Base-by-base conservation (phyloP, 2,329 filamentous ascomycete genomes). In the Nannizziopsis barbatae region DNA sequence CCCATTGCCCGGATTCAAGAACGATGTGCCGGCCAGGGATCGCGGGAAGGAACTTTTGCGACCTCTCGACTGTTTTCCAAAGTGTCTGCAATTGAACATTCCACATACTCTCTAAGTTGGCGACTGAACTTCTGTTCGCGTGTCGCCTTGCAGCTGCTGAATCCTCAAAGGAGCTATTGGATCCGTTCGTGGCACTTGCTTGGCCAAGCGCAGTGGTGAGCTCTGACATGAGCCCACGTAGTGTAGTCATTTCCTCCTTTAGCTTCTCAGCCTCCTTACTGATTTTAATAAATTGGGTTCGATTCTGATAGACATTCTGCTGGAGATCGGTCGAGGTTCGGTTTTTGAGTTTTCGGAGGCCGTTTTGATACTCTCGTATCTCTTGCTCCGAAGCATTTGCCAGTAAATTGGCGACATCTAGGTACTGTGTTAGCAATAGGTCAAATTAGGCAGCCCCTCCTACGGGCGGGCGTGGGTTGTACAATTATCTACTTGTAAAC, bases 221-320 rank as follows among this genome's bases (percentile, higher is more conserved):
- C 56, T 98, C 92, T 2, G 87, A 82, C 83, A 98, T 95, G 45
- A 96, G 75, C 55, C 86, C 86, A 39, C 86, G 80, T 30, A 98
- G 76, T 5, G 86, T 86, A 45, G 86, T 80, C 92, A 98, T 96
- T 65, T 98, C 92, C 48, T 80, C 80, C 69, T 96, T 96, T 50
- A 98, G 79, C 70, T 95, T 95, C 68, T 98, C 92, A 1, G 93
- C 92, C 70, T 98, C 92, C 68, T 96, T 95, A 64, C 89, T 95
- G 66, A 98, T 96, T 67, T 94, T 94, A 73, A 98, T 96, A 62
- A 98, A 98, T 61, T 96, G 92, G 0, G 87, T 94, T 42, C 92
- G 81, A 66, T 98, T 98, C 65, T 95, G 89, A 67, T 94, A 90
- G 44, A 98, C 84, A 67, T 89, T 96, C 62, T 93, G 86, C 66